Evolutionary conservation across 306 rosid species (phyloP), one percentile per base, ranked within the genome.

Genomic region (Lablab purpureus): DNA sequence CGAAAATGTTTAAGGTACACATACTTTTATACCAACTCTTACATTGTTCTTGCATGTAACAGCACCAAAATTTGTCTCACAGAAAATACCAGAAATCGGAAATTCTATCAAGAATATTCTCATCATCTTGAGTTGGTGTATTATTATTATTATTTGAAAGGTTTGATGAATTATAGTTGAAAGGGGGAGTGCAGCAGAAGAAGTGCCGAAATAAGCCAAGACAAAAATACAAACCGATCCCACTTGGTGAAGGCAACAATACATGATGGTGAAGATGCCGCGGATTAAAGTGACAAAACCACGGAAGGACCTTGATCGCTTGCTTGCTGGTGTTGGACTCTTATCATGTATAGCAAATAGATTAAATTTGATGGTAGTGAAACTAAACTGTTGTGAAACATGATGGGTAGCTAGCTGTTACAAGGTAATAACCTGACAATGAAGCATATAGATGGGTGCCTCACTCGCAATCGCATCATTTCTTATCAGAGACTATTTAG

Each of bases 401-500:
- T 59, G 66, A 59, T 25, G 27, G 43, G 12, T 8, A 37, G 43
- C 3, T 37, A 37, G 66, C 0, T 59, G 40, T 59, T 59, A 14
- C 10, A 14, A 59, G 67, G 41, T 28, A 60, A 60, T 63, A 63
- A n/a, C 0, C 7, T 17, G 69, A n/a, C 45, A 63, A 32, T 65
- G 10, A 78, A 58, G 40, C 1, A 10, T 8, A 15, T 28, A 28
- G 32, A 28, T 28, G 4, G 32, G 32, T 28, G 28, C 28, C 28
- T 25, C 28, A 25, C 2, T 25, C 28, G 28, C 28, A 67, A 66
- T 68, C 6, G 30, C 18, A 74, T 67, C 21, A 22, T 17, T 52
- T 46, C 28, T 15, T 7, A 59, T 70, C 2, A 55, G 25, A 36
- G 70, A 50, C 90, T 85, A 85, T 65, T 32, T 47, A 76, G 77